Conservation (phyloP, 2,329 filamentous ascomycete species). For the Pseudogymnoascus sp. region DNA sequence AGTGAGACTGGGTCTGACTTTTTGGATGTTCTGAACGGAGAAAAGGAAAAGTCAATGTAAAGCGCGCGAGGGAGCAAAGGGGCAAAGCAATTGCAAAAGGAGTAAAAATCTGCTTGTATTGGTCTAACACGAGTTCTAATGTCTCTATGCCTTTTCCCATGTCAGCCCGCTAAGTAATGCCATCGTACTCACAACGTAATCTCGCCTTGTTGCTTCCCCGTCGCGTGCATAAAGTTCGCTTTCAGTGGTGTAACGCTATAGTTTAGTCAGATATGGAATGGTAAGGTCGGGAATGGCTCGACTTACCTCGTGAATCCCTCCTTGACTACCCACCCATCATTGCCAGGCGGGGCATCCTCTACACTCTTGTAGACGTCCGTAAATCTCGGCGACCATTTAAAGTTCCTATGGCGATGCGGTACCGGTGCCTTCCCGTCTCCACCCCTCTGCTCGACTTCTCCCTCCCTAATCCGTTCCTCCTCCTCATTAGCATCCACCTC, state of each 20-base stretch:
- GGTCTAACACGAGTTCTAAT: slow-evolving; percentile 27
- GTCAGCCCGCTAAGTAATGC: slow-evolving; percentile 15
- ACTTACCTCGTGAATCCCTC: slow-evolving; percentile 76
- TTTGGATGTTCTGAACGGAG: neutral
- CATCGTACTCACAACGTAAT: slow-evolving; percentile 69
- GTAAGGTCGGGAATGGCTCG: neutral
- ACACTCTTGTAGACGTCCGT: slow-evolving; percentile 81
- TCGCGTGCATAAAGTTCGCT: slow-evolving; percentile 82
- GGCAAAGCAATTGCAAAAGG: neutral
- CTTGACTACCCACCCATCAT: slow-evolving; percentile 88
- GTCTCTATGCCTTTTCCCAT: slow-evolving; percentile 10
- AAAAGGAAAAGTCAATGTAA: neutral
- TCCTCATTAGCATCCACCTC: slow-evolving; percentile 58
- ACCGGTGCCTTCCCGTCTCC: slow-evolving; percentile 27
- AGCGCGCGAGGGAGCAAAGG: neutral
- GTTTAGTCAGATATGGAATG: slow-evolving; percentile 14
- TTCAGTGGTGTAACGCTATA: slow-evolving; percentile 77
- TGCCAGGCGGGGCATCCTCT: slow-evolving; percentile 68
- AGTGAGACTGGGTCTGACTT: slow-evolving; percentile 7
- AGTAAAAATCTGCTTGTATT: slow-evolving; percentile 17
- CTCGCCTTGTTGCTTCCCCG: slow-evolving; percentile 58
- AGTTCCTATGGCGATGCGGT: slow-evolving; percentile 69
- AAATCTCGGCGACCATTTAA: slow-evolving; percentile 90
- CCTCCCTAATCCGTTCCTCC: slow-evolving; percentile 66
- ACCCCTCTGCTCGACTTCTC: slow-evolving; percentile 39